A percentile compares a stretch with the other conserved stretches of the same genome.
These are phyloP conservation scores for Fusarium sp. DNA, from an alignment of 2,329 filamentous ascomycete genomes.

Conservation along the genomic window DNA sequence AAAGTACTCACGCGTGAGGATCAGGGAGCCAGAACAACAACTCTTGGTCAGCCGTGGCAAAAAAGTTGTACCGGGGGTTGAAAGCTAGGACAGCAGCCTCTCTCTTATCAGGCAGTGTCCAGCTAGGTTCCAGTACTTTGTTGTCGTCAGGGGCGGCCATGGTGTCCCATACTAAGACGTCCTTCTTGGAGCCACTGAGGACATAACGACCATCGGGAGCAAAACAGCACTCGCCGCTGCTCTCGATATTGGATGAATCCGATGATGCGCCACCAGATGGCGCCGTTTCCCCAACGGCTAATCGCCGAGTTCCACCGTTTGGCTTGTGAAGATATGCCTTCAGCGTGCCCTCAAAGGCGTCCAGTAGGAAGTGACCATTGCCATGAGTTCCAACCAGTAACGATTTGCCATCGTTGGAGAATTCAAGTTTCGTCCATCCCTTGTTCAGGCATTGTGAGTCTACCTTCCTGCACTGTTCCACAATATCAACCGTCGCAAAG, in stretches of 20 bases:
- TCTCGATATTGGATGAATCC: constrained; percentile 58
- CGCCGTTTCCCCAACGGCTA: constrained; percentile 64
- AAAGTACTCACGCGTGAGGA: constrained; percentile 59
- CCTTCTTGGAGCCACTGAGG: constrained; percentile 79
- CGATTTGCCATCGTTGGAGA: constrained; percentile 94
- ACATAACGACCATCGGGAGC: constrained; percentile 90
- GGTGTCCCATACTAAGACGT: constrained; percentile 89
- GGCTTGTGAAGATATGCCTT: constrained; percentile 77
- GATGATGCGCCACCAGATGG: constrained; percentile 51
- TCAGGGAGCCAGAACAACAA: constrained; percentile 83
- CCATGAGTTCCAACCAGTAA: constrained; percentile 87
- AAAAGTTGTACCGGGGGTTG: constrained; percentile 91
- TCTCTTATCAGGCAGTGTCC: constrained; percentile 73
- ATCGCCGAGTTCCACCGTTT: constrained; percentile 63
- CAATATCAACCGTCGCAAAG: constrained; percentile 85
- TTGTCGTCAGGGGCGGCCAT: constrained; percentile 65
- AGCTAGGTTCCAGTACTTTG: constrained; percentile 71
- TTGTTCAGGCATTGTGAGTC: constrained; percentile 69
- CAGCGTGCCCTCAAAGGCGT: constrained; percentile 86
- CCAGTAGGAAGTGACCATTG: constrained; percentile 88
- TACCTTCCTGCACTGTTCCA: constrained; percentile 62
- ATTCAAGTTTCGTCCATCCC: constrained; percentile 92
- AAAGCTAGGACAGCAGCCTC: constrained; percentile 82
- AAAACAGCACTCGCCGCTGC: constrained; percentile 86
- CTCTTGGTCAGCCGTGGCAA: constrained; percentile 90